Evolutionary conservation across 768 basidiomycete species (phyloP).

Genomic region (Lentinula boryana): DNA sequence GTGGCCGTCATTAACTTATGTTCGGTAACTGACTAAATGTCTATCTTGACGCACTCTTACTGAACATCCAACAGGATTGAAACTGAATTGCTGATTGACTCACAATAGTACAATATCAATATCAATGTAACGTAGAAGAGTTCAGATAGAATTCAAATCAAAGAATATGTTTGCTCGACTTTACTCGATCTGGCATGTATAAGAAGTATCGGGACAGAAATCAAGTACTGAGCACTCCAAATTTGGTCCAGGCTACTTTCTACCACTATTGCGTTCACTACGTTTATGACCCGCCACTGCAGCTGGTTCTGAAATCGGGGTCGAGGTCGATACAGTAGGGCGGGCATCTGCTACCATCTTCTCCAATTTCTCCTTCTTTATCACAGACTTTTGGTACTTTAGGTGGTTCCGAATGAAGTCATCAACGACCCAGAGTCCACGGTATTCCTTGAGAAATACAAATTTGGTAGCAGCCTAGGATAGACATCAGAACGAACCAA

Average conservation of each 20-base stretch:
- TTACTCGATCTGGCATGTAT: too few species aligned
- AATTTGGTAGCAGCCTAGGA: not conserved
- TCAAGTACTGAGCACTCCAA: too few species aligned
- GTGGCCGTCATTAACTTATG: not conserved
- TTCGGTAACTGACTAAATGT: not conserved
- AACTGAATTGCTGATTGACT: too few species aligned
- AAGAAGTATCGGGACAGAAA: too few species aligned
- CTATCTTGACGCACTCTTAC: not conserved
- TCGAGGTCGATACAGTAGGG: not conserved
- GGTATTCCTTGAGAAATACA: not conserved
- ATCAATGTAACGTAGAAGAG: too few species aligned
- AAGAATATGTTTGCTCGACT: too few species aligned
- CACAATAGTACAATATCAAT: too few species aligned
- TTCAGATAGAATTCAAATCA: too few species aligned
- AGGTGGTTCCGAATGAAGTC: not conserved
- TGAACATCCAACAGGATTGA: not conserved
- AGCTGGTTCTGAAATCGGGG: not conserved
- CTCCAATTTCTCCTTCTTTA: slow-evolving; percentile 1
- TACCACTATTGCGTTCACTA: too few species aligned
- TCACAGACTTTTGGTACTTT: not conserved
- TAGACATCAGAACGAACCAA: not conserved
- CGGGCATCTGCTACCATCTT: not conserved
- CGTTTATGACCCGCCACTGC: not conserved
- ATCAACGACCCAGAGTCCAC: not conserved
- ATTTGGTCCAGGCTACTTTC: too few species aligned